Evolutionary conservation across 75 land plant species (phyloP).

Genomic region (Adiantum capillusveneris): DNA sequence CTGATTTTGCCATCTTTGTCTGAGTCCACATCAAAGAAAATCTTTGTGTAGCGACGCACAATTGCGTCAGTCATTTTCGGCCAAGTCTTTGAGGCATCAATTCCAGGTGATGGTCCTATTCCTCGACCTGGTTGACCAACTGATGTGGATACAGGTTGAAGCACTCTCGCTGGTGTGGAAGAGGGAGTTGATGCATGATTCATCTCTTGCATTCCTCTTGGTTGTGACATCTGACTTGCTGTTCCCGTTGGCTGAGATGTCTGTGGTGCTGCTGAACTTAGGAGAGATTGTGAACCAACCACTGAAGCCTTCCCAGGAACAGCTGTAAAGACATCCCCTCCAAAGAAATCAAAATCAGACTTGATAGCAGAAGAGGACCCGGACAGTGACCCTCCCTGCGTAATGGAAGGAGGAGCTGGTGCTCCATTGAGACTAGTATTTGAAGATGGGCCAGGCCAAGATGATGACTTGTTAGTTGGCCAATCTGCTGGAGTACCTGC

Average conservation of each 20-base stretch:
- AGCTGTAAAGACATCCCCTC: constrained; percentile 55
- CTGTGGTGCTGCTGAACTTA: no score
- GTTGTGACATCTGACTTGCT: no score
- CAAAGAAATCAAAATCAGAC: constrained; percentile 16
- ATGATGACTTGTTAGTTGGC: constrained; percentile 12
- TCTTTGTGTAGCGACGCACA: constrained; percentile 60
- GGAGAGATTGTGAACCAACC: neutral
- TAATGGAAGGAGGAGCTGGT: neutral
- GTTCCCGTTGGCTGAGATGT: no score
- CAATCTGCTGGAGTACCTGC: constrained; percentile 27
- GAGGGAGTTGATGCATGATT: neutral
- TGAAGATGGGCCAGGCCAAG: constrained; percentile 6
- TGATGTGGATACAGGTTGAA: constrained; percentile 8
- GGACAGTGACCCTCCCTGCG: neutral
- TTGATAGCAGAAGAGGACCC: neutral
- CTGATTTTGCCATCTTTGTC: constrained; percentile 94
- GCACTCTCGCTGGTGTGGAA: constrained; percentile 19
- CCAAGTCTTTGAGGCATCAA: constrained; percentile 33
- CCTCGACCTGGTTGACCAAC: constrained; percentile 12
- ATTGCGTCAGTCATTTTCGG: constrained; percentile 63
- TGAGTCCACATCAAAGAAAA: constrained; percentile 74
- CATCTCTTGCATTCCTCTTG: no score
- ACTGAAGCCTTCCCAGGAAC: constrained; percentile 10
- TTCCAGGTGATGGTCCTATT: neutral
- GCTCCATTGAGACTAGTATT: neutral